phyloP scores from a whole-genome alignment of 1,139 yeast species.

The Groenewaldozyma sp. region DNA sequence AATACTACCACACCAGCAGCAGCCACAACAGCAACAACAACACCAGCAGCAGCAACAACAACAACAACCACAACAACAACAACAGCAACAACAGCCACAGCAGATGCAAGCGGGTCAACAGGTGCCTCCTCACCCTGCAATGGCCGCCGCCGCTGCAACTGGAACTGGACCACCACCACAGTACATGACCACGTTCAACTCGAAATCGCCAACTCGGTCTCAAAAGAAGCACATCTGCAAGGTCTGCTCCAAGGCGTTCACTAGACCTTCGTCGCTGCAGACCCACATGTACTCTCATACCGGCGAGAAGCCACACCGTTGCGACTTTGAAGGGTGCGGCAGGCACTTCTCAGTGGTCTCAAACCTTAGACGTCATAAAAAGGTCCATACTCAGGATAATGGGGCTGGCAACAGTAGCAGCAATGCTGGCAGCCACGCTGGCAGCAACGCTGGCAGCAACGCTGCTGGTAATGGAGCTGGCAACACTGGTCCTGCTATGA shows the following conservation, averaged over 20 bases:
- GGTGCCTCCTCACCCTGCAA: background rate
- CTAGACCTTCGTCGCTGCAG: constrained; percentile 70
- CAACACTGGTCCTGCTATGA: too few relatives aligned
- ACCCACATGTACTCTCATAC: constrained; percentile 81
- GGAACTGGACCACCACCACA: constrained; percentile 17
- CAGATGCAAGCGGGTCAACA: too few relatives aligned
- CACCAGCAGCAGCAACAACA: constrained; percentile 7
- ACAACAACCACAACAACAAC: constrained; percentile 7
- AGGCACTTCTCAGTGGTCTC: constrained; percentile 69
- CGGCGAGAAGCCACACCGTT: constrained; percentile 71
- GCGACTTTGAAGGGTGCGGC: constrained; percentile 60
- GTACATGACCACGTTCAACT: constrained; percentile 24
- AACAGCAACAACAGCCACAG: constrained; percentile 8
- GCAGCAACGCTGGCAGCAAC: too few relatives aligned
- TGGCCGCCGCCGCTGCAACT: background rate
- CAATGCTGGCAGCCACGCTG: background rate
- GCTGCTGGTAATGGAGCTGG: too few relatives aligned
- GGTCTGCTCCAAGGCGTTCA: constrained; percentile 68
- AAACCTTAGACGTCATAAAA: constrained; percentile 70
- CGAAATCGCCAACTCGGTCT: constrained; percentile 20
- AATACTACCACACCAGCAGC: too few relatives aligned
- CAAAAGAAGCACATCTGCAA: constrained; percentile 40
- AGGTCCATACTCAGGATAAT: constrained; percentile 38
- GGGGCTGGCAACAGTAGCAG: background rate
- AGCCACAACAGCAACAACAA: too few relatives aligned